Conservation (phyloP, 805 yeast species). For the Zygosaccharomyces lentus region DNA sequence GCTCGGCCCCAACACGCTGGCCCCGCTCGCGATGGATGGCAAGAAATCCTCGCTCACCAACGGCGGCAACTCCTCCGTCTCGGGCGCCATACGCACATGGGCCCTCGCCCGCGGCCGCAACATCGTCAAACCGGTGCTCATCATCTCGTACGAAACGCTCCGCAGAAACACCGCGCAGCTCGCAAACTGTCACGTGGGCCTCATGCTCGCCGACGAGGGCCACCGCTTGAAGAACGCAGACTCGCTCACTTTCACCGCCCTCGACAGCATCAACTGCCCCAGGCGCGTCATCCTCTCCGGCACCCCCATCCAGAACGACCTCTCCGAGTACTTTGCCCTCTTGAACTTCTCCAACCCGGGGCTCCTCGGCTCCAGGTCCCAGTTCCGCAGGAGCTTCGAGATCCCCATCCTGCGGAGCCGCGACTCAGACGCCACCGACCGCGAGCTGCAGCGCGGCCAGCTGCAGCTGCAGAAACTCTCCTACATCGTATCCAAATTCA, state of each 20-base stretch:
- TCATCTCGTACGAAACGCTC: constrained; percentile 90
- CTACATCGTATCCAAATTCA: constrained; percentile 76
- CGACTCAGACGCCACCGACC: constrained; percentile 83
- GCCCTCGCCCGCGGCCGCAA: constrained; percentile 82
- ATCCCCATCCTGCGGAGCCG: constrained; percentile 75
- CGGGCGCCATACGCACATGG: constrained; percentile 72
- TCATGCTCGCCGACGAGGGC: constrained; percentile 83
- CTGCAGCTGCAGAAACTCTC: constrained; percentile 65
- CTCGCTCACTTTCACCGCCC: constrained; percentile 82
- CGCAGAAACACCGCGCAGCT: constrained; percentile 77
- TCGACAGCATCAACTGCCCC: constrained; percentile 76
- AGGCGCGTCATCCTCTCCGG: constrained; percentile 92
- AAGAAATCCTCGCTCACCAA: constrained; percentile 57
- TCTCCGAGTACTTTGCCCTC: constrained; percentile 88
- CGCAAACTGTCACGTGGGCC: constrained; percentile 74
- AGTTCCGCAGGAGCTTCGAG: constrained; percentile 83
- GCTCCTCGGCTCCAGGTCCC: constrained; percentile 73
- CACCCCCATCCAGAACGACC: constrained; percentile 94
- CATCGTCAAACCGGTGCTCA: constrained; percentile 87
- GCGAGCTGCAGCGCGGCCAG: constrained; percentile 67
- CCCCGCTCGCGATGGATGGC: constrained; percentile 91
- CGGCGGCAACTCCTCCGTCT: constrained; percentile 51
- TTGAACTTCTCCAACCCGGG: constrained; percentile 94
- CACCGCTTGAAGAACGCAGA: constrained; percentile 85
- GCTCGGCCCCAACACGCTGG: constrained; percentile 87